phyloP scores from a whole-genome alignment of 192 early-diverging fungal genomes.

The Geranomyces michiganensis region DNA sequence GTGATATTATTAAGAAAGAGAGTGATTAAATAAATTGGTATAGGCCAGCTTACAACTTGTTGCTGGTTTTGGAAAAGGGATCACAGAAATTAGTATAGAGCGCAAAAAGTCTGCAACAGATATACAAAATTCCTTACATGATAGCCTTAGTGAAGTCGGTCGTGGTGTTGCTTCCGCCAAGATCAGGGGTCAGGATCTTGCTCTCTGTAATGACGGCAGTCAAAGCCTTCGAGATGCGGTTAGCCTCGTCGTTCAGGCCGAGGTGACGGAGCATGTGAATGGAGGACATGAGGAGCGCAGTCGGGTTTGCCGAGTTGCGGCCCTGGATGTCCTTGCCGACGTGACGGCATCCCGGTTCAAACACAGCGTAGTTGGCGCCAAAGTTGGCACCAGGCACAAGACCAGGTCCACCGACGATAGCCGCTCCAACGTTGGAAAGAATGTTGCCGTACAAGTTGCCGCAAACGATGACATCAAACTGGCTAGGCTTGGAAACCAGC shows the following conservation, averaged over 20 bases:
- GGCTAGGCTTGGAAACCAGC: conserved; percentile 94
- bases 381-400: conserved; percentile 98
- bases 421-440: conserved; percentile 97
- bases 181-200: conserved; percentile 79
- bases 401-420: conserved; percentile 93
- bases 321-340: conserved; percentile 96
- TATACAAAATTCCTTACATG: conserved; percentile 49
- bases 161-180: conserved; percentile 84
- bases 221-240: conserved; percentile 88
- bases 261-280: conserved; percentile 97
- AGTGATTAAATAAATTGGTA: no score
- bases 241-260: conserved; percentile 85
- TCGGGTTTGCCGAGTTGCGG: conserved; percentile 94
- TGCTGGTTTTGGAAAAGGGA: no score
- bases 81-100: no score
- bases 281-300: conserved; percentile 87
- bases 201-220: conserved; percentile 84
- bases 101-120: not conserved
- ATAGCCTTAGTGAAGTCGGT: conserved; percentile 94
- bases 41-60: no score
- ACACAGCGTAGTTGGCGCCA: conserved; percentile 95
- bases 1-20: no score
- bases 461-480: conserved; percentile 99
- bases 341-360: conserved; percentile 98
- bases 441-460: conserved; percentile 99